Conservation (phyloP, 2,329 filamentous ascomycete genomes). For the Cladosporium oxysporum region DNA sequence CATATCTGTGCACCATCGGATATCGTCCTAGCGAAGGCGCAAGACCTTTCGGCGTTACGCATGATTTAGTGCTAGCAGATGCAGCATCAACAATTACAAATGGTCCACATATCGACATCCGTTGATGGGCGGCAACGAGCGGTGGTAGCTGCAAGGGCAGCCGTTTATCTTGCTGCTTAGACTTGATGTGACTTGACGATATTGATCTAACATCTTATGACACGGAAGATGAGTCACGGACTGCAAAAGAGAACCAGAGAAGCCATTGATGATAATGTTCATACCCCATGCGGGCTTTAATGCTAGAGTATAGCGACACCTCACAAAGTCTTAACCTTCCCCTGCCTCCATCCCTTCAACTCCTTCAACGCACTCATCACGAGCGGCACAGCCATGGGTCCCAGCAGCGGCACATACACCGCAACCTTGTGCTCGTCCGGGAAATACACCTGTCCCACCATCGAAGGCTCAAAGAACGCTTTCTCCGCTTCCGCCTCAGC, state of each 20-base stretch:
- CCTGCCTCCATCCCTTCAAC: constrained; percentile 48
- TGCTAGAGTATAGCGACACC: too few relatives aligned
- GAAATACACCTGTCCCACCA: constrained; percentile 98
- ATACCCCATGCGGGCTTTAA: not conserved
- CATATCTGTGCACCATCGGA: not conserved
- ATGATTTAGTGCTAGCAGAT: not conserved
- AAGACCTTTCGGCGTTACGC: not conserved
- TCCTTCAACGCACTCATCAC: constrained; percentile 83
- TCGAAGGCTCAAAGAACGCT: constrained; percentile 97
- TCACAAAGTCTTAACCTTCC: constrained; percentile 31
- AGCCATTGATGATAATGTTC: not conserved
- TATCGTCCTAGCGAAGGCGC: not conserved
- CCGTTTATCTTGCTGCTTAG: not conserved
- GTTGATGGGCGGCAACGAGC: not conserved
- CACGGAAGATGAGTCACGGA: not conserved
- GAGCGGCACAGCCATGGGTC: constrained; percentile 86
- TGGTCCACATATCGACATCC: not conserved
- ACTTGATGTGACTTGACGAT: not conserved
- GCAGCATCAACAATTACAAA: not conserved
- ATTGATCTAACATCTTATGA: too few relatives aligned
- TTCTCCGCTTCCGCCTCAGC: constrained; percentile 88
- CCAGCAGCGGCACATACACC: constrained; percentile 88
- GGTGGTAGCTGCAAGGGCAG: not conserved
- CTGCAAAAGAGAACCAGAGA: too few relatives aligned
- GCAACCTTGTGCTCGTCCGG: constrained; percentile 98